These are phyloP conservation scores for Suillus sp. DNA, from an alignment of 768 basidiomycete genomes.

Conservation along the genomic window DNA sequence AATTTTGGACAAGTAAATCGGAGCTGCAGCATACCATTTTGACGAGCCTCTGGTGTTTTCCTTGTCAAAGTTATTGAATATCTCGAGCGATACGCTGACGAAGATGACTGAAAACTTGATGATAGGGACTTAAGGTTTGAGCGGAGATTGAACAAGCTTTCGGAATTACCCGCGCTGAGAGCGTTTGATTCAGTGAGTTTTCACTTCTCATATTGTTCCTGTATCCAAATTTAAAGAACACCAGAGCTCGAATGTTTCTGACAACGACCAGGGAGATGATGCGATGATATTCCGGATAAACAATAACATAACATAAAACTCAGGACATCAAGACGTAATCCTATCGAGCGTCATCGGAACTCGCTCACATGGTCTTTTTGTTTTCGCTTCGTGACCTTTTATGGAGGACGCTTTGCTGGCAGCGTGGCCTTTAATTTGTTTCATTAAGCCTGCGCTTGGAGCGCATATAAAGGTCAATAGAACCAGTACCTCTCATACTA, in stretches of 20 bases:
- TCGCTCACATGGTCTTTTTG: slow-evolving; percentile 27
- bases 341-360: background rate
- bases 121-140: slow-evolving; percentile 8
- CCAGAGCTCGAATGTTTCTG: background rate
- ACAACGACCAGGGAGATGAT: background rate
- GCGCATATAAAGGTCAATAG: background rate
- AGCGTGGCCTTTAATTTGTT: slow-evolving; percentile 17
- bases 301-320: background rate
- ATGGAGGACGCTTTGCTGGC: slow-evolving; percentile 12
- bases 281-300: background rate
- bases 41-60: background rate
- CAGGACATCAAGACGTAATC: background rate
- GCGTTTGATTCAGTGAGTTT: too few relatives aligned
- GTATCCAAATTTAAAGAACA: background rate
- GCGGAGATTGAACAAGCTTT: background rate
- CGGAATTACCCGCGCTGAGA: background rate
- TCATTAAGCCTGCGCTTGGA: slow-evolving; percentile 1
- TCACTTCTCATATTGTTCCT: too few relatives aligned
- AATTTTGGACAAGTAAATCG: background rate
- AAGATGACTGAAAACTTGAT: slow-evolving; percentile 3
- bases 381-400: slow-evolving; percentile 33
- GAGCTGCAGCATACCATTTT: background rate
- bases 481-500: background rate
- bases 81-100: background rate
- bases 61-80: background rate